A percentile compares a stretch with the other conserved stretches of the same genome.
Evolutionary conservation across 768 basidiomycete genomes (phyloP).

Genomic region (Suillus decipiens): DNA sequence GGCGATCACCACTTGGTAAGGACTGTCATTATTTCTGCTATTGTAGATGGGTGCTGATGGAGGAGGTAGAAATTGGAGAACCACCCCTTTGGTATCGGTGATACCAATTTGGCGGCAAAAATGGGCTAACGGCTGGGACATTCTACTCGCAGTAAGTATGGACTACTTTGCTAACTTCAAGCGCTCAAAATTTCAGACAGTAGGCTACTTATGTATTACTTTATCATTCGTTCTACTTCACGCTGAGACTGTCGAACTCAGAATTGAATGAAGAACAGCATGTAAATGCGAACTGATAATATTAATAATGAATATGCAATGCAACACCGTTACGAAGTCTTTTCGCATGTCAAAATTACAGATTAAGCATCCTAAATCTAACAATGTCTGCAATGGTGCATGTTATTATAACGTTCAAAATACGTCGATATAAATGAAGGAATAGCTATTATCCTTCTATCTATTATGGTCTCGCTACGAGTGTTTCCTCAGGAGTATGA

Average conservation of each 20-base stretch:
- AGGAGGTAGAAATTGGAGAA: constrained; percentile 2
- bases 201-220: background rate
- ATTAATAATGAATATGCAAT: background rate
- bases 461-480: background rate
- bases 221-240: background rate
- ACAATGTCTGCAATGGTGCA: background rate
- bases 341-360: background rate
- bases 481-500: background rate
- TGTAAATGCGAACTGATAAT: background rate
- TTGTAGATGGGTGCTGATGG: background rate
- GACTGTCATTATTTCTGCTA: background rate
- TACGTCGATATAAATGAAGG: background rate
- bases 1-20: constrained; percentile 71
- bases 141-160: background rate
- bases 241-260: background rate
- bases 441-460: background rate
- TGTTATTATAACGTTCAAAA: background rate
- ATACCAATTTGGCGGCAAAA: background rate
- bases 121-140: too few relatives aligned
- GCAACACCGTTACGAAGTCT: background rate
- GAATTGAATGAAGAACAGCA: background rate
- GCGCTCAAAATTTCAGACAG: background rate
- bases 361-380: background rate
- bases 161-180: too few relatives aligned
- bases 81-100: background rate